phyloP scores from a whole-genome alignment of 1,284 basidiomycete species.

The Acaromyces ingoldii region DNA sequence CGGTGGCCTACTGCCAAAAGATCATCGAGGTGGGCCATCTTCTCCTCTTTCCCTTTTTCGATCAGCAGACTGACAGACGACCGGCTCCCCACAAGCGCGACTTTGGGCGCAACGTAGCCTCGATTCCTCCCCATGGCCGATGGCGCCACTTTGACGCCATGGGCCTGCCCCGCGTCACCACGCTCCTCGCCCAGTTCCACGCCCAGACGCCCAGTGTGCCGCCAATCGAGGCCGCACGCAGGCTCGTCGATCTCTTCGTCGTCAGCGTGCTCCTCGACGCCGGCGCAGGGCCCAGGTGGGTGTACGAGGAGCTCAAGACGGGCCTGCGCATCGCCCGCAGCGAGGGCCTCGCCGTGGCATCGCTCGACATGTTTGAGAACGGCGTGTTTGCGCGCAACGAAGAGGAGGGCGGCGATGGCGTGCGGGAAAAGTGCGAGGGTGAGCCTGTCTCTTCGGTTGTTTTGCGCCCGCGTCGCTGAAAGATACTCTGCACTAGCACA shows the following conservation, averaged over 20 bases:
- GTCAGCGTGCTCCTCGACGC: slow-evolving; percentile 90
- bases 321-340: slow-evolving; percentile 66
- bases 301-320: slow-evolving; percentile 64
- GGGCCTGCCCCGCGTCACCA: slow-evolving; percentile 26
- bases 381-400: slow-evolving; percentile 74
- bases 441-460: not conserved
- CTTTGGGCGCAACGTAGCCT: slow-evolving; percentile 66
- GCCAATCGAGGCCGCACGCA: slow-evolving; percentile 39
- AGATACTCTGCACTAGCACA: slow-evolving; percentile 58
- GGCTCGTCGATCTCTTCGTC: slow-evolving; percentile 83
- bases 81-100: slow-evolving; percentile 68
- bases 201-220: slow-evolving; percentile 3
- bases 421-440: not conserved
- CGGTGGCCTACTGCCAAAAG: slow-evolving; percentile 72
- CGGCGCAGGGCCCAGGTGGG: slow-evolving; percentile 80
- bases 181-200: slow-evolving; percentile 17
- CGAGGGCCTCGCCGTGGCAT: slow-evolving; percentile 88
- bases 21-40: slow-evolving; percentile 64
- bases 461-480: not conserved
- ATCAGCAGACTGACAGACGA: slow-evolving; percentile 1
- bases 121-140: slow-evolving; percentile 83
- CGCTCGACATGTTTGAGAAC: slow-evolving; percentile 76
- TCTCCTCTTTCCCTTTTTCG: not conserved
- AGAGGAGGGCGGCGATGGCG: slow-evolving; percentile 50
- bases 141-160: slow-evolving; percentile 70